A percentile compares a stretch with the other conserved stretches of the same genome.
Evolutionary conservation across 2,329 filamentous ascomycete species (phyloP).

Genomic region (Penicillium sp.): DNA sequence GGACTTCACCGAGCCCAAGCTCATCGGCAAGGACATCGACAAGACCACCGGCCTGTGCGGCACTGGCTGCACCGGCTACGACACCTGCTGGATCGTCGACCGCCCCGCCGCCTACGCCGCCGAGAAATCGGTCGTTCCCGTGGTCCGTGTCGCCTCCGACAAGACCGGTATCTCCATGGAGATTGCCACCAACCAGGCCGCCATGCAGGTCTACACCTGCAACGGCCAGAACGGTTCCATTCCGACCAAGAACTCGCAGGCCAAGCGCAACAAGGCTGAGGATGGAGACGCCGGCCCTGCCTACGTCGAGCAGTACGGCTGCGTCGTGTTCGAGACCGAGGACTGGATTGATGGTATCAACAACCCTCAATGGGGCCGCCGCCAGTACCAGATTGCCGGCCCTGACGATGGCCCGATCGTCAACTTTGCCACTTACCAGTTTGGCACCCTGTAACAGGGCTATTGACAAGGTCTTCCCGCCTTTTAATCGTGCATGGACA

Average conservation of each 20-base stretch:
- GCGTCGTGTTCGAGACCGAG: constrained; percentile 87
- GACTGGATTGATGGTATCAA: constrained; percentile 95
- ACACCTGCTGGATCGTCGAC: constrained; percentile 58
- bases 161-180: constrained; percentile 80
- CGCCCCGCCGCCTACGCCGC: constrained; percentile 40
- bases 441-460: constrained; percentile 40
- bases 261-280: constrained; percentile 55
- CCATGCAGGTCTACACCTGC: constrained; percentile 87
- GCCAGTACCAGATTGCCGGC: constrained; percentile 44
- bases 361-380: constrained; percentile 80
- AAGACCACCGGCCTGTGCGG: constrained; percentile 75
- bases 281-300: constrained; percentile 51
- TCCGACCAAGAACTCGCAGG: constrained; percentile 45
- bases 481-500: background rate
- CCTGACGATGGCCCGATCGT: constrained; percentile 43
- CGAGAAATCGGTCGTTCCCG: constrained; percentile 40
- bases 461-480: background rate
- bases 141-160: constrained; percentile 66
- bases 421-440: constrained; percentile 49
- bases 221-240: constrained; percentile 69
- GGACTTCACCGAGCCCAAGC: constrained; percentile 75
- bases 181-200: constrained; percentile 79
- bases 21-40: constrained; percentile 70
- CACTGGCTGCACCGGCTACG: constrained; percentile 79
- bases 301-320: constrained; percentile 69